Conservation (phyloP, 805 yeast genomes). For the Blastobotrys terrestris region DNA sequence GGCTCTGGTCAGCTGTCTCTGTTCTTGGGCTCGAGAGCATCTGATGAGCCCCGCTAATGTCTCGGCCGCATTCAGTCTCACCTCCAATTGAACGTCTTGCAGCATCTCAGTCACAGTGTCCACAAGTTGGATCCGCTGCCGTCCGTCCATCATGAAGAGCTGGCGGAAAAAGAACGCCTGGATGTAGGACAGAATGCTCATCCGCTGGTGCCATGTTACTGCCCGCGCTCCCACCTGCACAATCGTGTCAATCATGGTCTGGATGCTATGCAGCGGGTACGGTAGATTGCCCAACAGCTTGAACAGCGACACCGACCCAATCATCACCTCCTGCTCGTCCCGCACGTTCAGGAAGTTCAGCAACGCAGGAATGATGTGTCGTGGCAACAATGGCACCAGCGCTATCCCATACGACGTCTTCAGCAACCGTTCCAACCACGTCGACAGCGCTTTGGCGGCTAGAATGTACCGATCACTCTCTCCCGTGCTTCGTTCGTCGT, state of each 20-base stretch:
- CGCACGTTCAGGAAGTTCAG: slow-evolving; percentile 58
- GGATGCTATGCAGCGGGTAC: slow-evolving; percentile 38
- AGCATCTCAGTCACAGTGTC: slow-evolving; percentile 47
- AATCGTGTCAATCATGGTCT: slow-evolving; percentile 40
- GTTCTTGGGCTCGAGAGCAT: slow-evolving; percentile 43
- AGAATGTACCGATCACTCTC: slow-evolving; percentile 49
- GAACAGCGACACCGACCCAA: slow-evolving; percentile 42
- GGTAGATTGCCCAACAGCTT: slow-evolving; percentile 43
- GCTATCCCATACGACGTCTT: slow-evolving; percentile 48
- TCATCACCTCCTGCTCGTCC: slow-evolving; percentile 61
- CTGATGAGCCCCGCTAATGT: slow-evolving; percentile 80
- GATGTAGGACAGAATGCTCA: slow-evolving; percentile 59
- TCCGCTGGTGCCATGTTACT: slow-evolving; percentile 55
- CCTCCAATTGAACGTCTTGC: slow-evolving; percentile 61
- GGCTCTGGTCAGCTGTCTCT: slow-evolving; percentile 33
- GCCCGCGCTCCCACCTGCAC: slow-evolving; percentile 32
- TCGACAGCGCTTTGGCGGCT: slow-evolving; percentile 56
- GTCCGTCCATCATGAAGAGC: slow-evolving; percentile 44
- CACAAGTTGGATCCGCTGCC: slow-evolving; percentile 46
- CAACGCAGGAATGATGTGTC: slow-evolving; percentile 61
- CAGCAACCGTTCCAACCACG: slow-evolving; percentile 51
- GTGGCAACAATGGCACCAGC: slow-evolving; percentile 45
- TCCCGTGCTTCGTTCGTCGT: slow-evolving; percentile 33
- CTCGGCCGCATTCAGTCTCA: slow-evolving; percentile 64
- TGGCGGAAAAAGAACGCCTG: slow-evolving; percentile 70